Evolutionary conservation across 306 rosid genomes (phyloP).

Genomic region (Trifolium pratense): DNA sequence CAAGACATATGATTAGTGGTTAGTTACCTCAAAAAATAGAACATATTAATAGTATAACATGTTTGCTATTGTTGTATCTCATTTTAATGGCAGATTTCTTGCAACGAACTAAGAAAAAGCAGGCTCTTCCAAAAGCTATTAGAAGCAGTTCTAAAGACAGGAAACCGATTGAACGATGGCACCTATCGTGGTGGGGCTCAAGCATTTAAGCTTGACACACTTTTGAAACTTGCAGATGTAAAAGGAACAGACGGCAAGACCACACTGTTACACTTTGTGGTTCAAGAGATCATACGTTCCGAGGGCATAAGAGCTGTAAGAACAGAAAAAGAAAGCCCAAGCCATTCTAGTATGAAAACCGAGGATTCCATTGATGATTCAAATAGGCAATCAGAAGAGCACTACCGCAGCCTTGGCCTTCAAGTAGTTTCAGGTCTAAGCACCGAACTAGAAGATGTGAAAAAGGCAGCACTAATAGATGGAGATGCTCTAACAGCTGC

Average conservation of each 20-base stretch:
- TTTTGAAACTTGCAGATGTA: slow-evolving; percentile 89
- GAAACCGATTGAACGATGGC: slow-evolving; percentile 96
- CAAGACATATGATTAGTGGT: neutral
- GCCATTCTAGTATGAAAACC: slow-evolving; percentile 51
- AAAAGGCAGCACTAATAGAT: slow-evolving; percentile 76
- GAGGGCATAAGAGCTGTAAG: slow-evolving; percentile 77
- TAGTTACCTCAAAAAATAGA: neutral
- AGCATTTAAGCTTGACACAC: slow-evolving; percentile 95
- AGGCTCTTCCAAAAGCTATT: slow-evolving; percentile 86
- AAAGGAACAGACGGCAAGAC: slow-evolving; percentile 92
- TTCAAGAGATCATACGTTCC: slow-evolving; percentile 84
- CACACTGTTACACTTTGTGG: slow-evolving; percentile 88
- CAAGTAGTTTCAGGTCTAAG: slow-evolving; percentile 71
- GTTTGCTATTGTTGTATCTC: slow-evolving; percentile 29
- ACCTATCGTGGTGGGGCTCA: slow-evolving; percentile 95
- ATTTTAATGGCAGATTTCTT: slow-evolving; percentile 74
- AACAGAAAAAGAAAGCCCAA: slow-evolving; percentile 48
- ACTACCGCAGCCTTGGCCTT: slow-evolving; percentile 69
- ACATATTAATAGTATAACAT: neutral
- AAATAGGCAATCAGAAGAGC: slow-evolving; percentile 58
- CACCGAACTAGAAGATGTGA: slow-evolving; percentile 68
- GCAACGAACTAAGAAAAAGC: slow-evolving; percentile 73
- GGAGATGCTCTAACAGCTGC: slow-evolving; percentile 56
- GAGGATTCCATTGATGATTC: slow-evolving; percentile 41
- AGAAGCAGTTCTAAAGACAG: slow-evolving; percentile 98